These are phyloP conservation scores for Delphinella strobiligena DNA, from an alignment of 2,329 filamentous ascomycete species.

Conservation along the genomic window DNA sequence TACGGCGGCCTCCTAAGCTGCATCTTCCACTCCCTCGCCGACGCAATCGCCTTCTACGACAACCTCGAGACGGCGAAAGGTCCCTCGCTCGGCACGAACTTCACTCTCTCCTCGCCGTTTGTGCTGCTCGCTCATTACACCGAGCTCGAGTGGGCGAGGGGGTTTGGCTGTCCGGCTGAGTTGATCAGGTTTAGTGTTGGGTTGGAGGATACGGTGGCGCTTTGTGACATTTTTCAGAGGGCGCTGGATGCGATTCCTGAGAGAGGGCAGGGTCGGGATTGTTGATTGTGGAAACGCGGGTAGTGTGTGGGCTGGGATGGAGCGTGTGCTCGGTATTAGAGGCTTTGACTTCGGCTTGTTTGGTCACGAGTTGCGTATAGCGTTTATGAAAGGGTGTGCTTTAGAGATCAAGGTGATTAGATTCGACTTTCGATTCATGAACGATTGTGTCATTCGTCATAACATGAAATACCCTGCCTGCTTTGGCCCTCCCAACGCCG, in stretches of 20 bases:
- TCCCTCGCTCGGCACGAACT: conserved; percentile 91
- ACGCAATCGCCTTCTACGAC: conserved; percentile 77
- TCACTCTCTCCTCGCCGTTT: conserved; percentile 81
- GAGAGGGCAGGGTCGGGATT: no score
- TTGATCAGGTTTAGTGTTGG: conserved; percentile 82
- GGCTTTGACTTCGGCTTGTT: no score
- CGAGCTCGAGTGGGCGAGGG: conserved; percentile 80
- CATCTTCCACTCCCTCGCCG: conserved; percentile 57
- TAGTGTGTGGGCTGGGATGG: no score
- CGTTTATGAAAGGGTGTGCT: no score
- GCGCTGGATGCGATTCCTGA: conserved; percentile 53
- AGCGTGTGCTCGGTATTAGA: no score
- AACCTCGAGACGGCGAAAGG: conserved; percentile 80
- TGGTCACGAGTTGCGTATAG: no score
- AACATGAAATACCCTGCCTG: no score
- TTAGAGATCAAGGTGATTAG: no score
- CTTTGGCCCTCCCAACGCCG: no score
- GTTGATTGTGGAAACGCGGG: no score
- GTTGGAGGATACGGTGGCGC: conserved; percentile 60
- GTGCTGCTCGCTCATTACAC: conserved; percentile 82
- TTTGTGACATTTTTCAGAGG: conserved; percentile 51
- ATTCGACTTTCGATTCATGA: no score
- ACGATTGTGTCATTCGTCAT: no score
- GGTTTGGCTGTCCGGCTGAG: conserved; percentile 69
- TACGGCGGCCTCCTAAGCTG: conserved; percentile 86